Percentiles rank a stretch among this genome's conserved stretches.
Conservation (phyloP, 2,329 filamentous ascomycete genomes). For the Immersiporthe knoxdaviesiana region DNA sequence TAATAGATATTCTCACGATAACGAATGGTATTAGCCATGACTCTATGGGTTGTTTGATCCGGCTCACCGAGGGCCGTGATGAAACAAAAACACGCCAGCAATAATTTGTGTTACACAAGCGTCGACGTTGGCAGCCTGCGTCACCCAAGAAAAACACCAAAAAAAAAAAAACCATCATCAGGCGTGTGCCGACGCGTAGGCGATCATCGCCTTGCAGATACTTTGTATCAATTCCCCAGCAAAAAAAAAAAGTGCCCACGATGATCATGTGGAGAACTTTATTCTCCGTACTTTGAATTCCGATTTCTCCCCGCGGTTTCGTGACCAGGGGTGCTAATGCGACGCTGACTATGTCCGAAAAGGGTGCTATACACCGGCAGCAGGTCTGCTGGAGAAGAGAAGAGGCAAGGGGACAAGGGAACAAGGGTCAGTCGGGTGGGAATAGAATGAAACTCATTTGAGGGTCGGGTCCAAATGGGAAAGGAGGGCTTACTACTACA, state of each 20-base stretch:
- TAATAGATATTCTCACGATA: too few relatives aligned
- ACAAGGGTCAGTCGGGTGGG: neutral
- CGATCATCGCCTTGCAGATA: slow-evolving; percentile 1
- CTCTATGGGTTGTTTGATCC: neutral
- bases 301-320: slow-evolving; percentile 10
- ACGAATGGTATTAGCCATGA: too few relatives aligned
- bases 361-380: neutral
- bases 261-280: slow-evolving; percentile 5
- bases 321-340: slow-evolving; percentile 2
- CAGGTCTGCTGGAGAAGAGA: neutral
- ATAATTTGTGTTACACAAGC: neutral
- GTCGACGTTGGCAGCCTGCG: neutral
- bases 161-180: neutral
- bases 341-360: slow-evolving; percentile 5
- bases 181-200: neutral
- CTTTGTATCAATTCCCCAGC: neutral
- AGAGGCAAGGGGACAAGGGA: neutral
- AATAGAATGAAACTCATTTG: slow-evolving; percentile 6
- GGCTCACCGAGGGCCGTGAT: neutral
- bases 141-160: neutral
- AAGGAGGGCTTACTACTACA: neutral
- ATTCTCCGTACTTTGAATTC: slow-evolving; percentile 10
- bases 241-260: slow-evolving; percentile 2
- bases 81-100: neutral
- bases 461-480: slow-evolving; percentile 4